These are phyloP conservation scores for Handroanthus guayacan DNA, from an alignment of 257 asterid genomes.

Conservation along the genomic window DNA sequence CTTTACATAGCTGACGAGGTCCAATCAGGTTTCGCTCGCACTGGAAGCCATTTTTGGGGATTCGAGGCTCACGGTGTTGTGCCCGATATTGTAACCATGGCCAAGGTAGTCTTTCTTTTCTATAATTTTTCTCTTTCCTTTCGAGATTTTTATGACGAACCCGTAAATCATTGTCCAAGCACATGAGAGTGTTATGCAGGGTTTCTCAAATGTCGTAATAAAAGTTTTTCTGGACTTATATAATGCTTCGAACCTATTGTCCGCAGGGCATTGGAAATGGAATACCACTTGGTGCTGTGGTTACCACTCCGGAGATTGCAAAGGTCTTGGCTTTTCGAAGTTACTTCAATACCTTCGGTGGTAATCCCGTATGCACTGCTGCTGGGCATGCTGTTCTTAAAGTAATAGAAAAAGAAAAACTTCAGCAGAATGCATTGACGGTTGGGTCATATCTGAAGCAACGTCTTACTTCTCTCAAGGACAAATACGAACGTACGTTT, in stretches of 20 bases:
- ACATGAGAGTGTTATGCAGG: background rate
- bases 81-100: conserved; percentile 98
- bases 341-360: conserved; percentile 94
- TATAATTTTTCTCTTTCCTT: background rate
- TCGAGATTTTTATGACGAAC: background rate
- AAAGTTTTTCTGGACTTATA: background rate
- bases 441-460: conserved; percentile 84
- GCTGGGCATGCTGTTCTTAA: conserved; percentile 91
- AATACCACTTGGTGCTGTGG: conserved; percentile 92
- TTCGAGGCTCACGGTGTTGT: conserved; percentile 90
- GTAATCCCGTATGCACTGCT: conserved; percentile 92
- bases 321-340: conserved; percentile 66
- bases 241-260: background rate
- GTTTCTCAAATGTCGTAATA: background rate
- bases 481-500: conserved; percentile 74
- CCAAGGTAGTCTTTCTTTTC: conserved; percentile 62
- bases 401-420: conserved; percentile 84
- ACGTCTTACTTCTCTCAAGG: conserved; percentile 65
- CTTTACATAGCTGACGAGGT: conserved; percentile 98
- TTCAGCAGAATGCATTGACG: conserved; percentile 74
- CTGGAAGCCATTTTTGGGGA: conserved; percentile 95
- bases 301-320: conserved; percentile 90
- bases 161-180: background rate
- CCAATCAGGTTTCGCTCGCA: conserved; percentile 92
- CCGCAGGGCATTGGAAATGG: conserved; percentile 95